Base-by-base conservation (phyloP, 495 filamentous ascomycete species). In the Aspergillus baeticus region DNA sequence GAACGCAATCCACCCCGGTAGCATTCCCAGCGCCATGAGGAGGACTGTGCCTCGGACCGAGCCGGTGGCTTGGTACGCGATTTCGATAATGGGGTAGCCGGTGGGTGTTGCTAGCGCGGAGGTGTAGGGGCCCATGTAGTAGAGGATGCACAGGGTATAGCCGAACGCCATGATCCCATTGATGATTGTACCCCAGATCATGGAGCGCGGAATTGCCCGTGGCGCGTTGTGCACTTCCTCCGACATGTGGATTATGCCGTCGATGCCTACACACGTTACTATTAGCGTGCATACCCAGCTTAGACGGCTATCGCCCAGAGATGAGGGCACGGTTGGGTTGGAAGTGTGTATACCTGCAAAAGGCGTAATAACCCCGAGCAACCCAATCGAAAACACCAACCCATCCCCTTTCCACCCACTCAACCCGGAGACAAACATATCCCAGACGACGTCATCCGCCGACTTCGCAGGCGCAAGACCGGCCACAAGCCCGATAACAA, bases 71-170 rank as follows among this genome's bases (percentile, higher is more conserved):
- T 77, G 66, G 63, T 77, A 75, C 61, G 75, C 77, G 43, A 81
- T 76, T 58, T 78, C 62, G 56, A 84, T 81, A 63, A 84, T 78
- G 10, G 80, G 77, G 37, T 78, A 80, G 29, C 74, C 72, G 10
- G 78, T 81, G 0, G 74, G 53, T 6, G 64, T 67, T 6, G 48
- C 52, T 1, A 76, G 31, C 1, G 74, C 71, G n/a, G 65, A 63
- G 3, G 61, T 46, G 41, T 76, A 63, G 51, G 75, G 66, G 14
- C 73, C 74, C 41, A 75, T 71, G 60, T 69, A 75, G 58, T 74
- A 80, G 4, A 78, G 59, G 42, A 72, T 60, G 4, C 69, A 64
- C 35, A 78, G 55, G 3, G 76, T 45, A 46, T 76, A 77, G 35
- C 62, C 67, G 37, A 75, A 73, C 35, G 69, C 72, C 53, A 80